Conservation (phyloP, 176 grass and related monocot species). For the Lolium perenne region DNA sequence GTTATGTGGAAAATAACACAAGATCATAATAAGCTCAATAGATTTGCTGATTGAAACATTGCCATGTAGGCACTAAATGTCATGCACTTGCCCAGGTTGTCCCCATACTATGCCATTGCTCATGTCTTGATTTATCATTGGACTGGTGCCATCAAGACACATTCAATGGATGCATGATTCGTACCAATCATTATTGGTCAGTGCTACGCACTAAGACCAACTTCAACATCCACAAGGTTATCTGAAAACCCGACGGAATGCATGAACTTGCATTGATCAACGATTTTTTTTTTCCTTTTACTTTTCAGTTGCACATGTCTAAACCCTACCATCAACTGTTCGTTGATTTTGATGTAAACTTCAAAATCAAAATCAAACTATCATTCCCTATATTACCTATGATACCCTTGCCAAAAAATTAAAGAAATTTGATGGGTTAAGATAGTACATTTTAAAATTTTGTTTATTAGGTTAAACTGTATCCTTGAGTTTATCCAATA, state of each 20-base stretch:
- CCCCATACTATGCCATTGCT: slow-evolving; percentile 39
- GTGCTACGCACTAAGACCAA: slow-evolving; percentile 29
- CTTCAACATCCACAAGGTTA: slow-evolving; percentile 9
- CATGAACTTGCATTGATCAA: slow-evolving; percentile 14
- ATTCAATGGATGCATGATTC: slow-evolving; percentile 34
- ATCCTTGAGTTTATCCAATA: slow-evolving; percentile 6
- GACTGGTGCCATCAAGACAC: slow-evolving; percentile 37
- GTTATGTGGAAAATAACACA: neutral
- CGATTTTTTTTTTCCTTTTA: neutral
- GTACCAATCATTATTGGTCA: slow-evolving; percentile 39
- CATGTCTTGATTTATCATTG: slow-evolving; percentile 8
- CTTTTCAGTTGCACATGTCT: neutral
- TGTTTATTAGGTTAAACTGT: neutral
- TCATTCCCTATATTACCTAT: neutral
- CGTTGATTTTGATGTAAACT: neutral
- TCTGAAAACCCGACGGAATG: slow-evolving; percentile 13
- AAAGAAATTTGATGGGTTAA: neutral
- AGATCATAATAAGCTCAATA: slow-evolving; percentile 1
- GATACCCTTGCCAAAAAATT: neutral
- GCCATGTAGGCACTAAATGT: slow-evolving; percentile 32
- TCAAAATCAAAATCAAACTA: neutral
- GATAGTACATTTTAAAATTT: neutral
- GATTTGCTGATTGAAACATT: slow-evolving; percentile 23
- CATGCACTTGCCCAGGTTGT: slow-evolving; percentile 14
- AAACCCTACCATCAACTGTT: neutral